Conservation (phyloP, 2,329 filamentous ascomycete species). For the Calonectria pseudoturangicola region DNA sequence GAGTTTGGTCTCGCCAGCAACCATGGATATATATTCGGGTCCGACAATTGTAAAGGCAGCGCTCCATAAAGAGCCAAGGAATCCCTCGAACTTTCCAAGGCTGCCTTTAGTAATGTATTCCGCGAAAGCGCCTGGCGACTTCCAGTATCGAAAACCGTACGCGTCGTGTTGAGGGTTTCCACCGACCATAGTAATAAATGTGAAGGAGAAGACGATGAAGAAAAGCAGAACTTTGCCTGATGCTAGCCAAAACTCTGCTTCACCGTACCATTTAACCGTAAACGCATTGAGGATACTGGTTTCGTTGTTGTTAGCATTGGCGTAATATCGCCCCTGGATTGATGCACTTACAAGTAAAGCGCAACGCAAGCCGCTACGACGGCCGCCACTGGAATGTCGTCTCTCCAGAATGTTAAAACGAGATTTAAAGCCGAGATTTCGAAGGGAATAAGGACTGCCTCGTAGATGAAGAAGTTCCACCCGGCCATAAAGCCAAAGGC, state of each 20-base stretch:
- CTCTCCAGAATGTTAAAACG: slow-evolving; percentile 42
- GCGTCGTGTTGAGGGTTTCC: slow-evolving; percentile 42
- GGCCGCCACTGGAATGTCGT: slow-evolving; percentile 43
- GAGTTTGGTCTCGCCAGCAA: slow-evolving; percentile 41
- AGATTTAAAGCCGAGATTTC: slow-evolving; percentile 44
- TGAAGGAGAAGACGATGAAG: slow-evolving; percentile 43
- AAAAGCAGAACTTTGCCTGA: slow-evolving; percentile 43
- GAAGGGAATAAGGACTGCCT: slow-evolving; percentile 41
- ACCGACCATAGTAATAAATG: slow-evolving; percentile 42
- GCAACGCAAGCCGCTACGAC: slow-evolving; percentile 40
- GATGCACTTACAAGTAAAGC: slow-evolving; percentile 36
- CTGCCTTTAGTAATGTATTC: slow-evolving; percentile 40
- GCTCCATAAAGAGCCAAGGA: slow-evolving; percentile 40
- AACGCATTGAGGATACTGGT: slow-evolving; percentile 40
- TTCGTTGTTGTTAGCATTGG: not conserved
- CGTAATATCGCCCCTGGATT: no score
- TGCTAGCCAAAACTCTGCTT: slow-evolving; percentile 41
- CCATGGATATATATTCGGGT: slow-evolving; percentile 74
- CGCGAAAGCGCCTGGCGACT: slow-evolving; percentile 38
- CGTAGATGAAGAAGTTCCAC: slow-evolving; percentile 45
- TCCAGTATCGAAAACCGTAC: slow-evolving; percentile 45
- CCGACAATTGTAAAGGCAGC: slow-evolving; percentile 75
- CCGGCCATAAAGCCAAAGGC: slow-evolving; percentile 45
- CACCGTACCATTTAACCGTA: slow-evolving; percentile 43
- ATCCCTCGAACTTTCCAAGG: slow-evolving; percentile 41